Evolutionary conservation across 2,329 filamentous ascomycete genomes (phyloP).

Genomic region (Chrysoporthe austroafricana): DNA sequence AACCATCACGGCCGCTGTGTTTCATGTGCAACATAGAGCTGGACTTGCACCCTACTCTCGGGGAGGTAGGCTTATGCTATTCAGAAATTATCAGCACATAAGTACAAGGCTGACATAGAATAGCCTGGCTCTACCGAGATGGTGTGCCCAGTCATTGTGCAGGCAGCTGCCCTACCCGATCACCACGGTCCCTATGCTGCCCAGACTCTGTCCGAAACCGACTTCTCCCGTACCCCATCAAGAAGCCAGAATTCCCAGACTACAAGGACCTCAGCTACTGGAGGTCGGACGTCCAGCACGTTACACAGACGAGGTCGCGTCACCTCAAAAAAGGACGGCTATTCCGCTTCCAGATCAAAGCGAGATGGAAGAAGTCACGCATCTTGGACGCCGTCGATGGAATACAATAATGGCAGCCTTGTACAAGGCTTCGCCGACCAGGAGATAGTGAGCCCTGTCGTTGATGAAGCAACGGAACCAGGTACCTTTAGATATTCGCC

Average conservation of each 20-base stretch:
- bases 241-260: background rate
- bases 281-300: background rate
- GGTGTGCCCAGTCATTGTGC: conserved; percentile 14
- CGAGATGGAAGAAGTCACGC: background rate
- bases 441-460: background rate
- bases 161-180: conserved; percentile 9
- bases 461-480: background rate
- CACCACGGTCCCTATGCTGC: conserved; percentile 11
- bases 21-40: conserved; percentile 9
- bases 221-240: background rate
- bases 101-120: background rate
- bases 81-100: background rate
- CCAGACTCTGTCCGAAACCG: background rate
- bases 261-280: background rate
- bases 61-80: background rate
- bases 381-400: background rate
- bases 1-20: conserved; percentile 7
- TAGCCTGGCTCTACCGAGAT: conserved; percentile 11
- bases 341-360: background rate
- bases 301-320: background rate
- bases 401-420: background rate
- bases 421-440: conserved; percentile 1
- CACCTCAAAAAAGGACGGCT: background rate
- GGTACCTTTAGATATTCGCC: conserved; percentile 6
- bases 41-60: background rate